Conservation (phyloP, 2,329 filamentous ascomycete genomes). For the Paecilomyces fulvus region DNA sequence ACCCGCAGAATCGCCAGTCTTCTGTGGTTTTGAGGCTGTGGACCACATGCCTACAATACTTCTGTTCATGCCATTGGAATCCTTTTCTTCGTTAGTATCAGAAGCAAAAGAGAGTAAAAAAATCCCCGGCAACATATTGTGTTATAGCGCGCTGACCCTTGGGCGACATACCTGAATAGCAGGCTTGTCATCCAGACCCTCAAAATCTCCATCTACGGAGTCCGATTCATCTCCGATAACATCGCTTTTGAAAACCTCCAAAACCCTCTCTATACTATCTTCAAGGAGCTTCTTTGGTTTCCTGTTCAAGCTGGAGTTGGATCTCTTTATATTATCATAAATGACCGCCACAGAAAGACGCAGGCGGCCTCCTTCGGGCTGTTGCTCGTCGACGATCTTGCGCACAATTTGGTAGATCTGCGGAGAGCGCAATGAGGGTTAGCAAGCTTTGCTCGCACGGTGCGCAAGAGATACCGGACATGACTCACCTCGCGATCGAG, state of each 20-base stretch:
- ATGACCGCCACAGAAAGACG: conserved; percentile 53
- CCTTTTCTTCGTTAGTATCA: conserved; percentile 26
- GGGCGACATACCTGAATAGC: conserved; percentile 17
- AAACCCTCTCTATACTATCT: conserved; percentile 73
- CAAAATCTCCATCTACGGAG: conserved; percentile 43
- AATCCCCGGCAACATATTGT: neutral
- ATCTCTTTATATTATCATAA: conserved; percentile 72
- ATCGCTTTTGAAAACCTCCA: conserved; percentile 62
- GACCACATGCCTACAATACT: conserved; percentile 55
- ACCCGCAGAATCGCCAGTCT: conserved; percentile 15
- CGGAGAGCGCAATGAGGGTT: conserved; percentile 2
- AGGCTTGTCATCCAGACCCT: conserved; percentile 36
- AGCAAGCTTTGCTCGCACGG: neutral
- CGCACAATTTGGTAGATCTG: conserved; percentile 69
- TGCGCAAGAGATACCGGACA: neutral
- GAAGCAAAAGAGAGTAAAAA: neutral
- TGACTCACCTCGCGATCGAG: conserved; percentile 54
- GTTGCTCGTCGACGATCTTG: conserved; percentile 62
- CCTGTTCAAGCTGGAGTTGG: conserved; percentile 78
- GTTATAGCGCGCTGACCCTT: no score
- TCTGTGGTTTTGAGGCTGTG: conserved; percentile 29
- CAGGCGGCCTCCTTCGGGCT: conserved; percentile 40
- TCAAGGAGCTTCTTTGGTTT: conserved; percentile 75
- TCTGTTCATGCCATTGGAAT: conserved; percentile 57
- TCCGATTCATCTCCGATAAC: conserved; percentile 48